Percentiles rank a stretch among this genome's conserved stretches.
Evolutionary conservation across 306 rosid species (phyloP).

Genomic region (Casuarina cunninghamiana): DNA sequence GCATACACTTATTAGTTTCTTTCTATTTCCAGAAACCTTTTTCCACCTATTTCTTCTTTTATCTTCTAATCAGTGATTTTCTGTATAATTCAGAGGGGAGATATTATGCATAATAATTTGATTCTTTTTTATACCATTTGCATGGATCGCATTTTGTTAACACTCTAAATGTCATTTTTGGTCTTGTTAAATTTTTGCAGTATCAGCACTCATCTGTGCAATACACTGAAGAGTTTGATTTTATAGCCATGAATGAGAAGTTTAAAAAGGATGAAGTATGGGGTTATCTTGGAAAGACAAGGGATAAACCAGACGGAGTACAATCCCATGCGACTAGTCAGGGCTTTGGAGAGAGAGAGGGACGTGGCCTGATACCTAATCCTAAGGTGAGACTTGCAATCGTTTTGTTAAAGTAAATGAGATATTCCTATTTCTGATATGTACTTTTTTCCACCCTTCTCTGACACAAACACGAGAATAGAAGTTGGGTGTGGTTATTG

Average conservation of each 20-base stretch:
- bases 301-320: slow-evolving; percentile 33
- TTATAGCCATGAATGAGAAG: slow-evolving; percentile 80
- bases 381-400: slow-evolving; percentile 40
- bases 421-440: slow-evolving; percentile 9
- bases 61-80: not conserved
- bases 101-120: not conserved
- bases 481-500: slow-evolving; percentile 5
- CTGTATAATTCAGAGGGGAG: slow-evolving; percentile 1
- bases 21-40: not conserved
- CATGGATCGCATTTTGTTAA: slow-evolving; percentile 10
- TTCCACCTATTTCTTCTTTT: not conserved
- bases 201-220: slow-evolving; percentile 34
- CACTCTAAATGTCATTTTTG: not conserved
- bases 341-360: slow-evolving; percentile 33
- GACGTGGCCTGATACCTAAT: slow-evolving; percentile 29
- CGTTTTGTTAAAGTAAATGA: slow-evolving; percentile 1
- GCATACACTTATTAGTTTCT: not conserved
- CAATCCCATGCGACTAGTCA: slow-evolving; percentile 36
- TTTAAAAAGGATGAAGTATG: slow-evolving; percentile 80
- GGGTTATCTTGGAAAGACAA: slow-evolving; percentile 62
- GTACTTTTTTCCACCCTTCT: not conserved
- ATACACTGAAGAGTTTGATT: slow-evolving; percentile 78
- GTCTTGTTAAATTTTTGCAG: slow-evolving; percentile 18
- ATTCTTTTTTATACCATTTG: not conserved
- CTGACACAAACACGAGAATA: not conserved